Base-by-base conservation (phyloP, 2,329 filamentous ascomycete genomes). In the Magnaporthiopsis poae region DNA sequence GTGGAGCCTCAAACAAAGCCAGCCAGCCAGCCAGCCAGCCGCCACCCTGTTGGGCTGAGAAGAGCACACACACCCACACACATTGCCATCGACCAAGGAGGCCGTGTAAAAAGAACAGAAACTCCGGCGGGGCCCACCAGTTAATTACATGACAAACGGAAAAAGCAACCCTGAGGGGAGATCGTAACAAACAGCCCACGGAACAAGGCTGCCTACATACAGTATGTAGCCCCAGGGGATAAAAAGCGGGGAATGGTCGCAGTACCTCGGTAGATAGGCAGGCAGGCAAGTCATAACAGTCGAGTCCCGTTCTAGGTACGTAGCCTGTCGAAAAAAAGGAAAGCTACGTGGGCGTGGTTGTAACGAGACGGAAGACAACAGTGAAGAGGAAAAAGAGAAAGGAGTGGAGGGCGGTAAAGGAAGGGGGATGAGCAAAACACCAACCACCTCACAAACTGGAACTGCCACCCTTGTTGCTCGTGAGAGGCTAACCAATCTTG, bases 351-450 rank as follows among this genome's bases (percentile, higher is more conserved):
- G 11, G 33, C 8, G 9, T 35, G 33, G 11, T 5, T 13, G 12
- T 46, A 46, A 46, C 11, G 39, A n/a, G 7, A 9, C 46, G 18
- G 18, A n/a, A 5, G 46, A 13, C 18, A n/a, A n/a, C 5, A 18
- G 7, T 27, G 46, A 52, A 21, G 46, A 46, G 13, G 29, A 63
- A 39, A 65, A 70, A 65, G 65, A 70, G 65, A 70, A 66, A 59
- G 67, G 64, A 66, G 65, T 31, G 68, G 72, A 36, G 67, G 74
- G 61, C 18, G 71, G 35, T 36, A 12, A 68, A 72, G 77, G 65
- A 36, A 77, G 69, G 70, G 74, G 73, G n/a, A 52, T 2, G 36
- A 39, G 36, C 18, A 52, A 52, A 52, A 52, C 46, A 52, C 46
- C 27, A 27, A n/a, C 46, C 39, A 46, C 18, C 39, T 27, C 46